Conservation (phyloP, 495 filamentous ascomycete genomes). For the Neurospora sp. region DNA sequence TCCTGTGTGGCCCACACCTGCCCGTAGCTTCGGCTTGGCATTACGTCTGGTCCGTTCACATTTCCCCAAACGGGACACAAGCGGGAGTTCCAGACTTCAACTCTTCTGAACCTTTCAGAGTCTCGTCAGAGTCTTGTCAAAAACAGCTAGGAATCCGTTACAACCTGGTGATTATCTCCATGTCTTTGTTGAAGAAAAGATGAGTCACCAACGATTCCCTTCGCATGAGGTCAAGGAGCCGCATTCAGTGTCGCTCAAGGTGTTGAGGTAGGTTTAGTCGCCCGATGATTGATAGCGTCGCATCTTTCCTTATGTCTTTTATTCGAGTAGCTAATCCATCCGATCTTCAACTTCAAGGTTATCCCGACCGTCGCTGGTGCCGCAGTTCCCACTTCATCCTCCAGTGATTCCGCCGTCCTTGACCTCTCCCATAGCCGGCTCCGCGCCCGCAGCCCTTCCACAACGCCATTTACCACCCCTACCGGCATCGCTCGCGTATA, state of each 20-base stretch:
- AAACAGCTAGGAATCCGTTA: not conserved
- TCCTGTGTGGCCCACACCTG: not conserved
- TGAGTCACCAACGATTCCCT: slow-evolving; percentile 42
- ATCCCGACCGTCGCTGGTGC: slow-evolving; percentile 43
- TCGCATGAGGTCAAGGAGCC: slow-evolving; percentile 62
- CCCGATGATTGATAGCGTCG: not conserved
- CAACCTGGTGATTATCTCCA: not conserved
- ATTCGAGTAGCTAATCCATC: slow-evolving; percentile 1
- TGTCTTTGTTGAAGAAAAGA: slow-evolving; percentile 2
- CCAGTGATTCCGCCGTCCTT: slow-evolving; percentile 19
- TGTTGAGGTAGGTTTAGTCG: slow-evolving; percentile 42
- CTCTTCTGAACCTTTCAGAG: not conserved
- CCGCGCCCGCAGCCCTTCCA: not conserved
- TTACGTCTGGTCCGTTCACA: too few relatives aligned
- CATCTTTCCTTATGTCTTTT: not conserved
- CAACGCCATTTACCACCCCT: slow-evolving; percentile 15
- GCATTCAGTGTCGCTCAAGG: slow-evolving; percentile 81
- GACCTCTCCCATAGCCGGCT: slow-evolving; percentile 4
- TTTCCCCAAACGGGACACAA: not conserved
- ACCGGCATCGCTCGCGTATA: slow-evolving; percentile 38
- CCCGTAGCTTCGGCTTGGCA: not conserved
- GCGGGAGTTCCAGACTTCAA: not conserved
- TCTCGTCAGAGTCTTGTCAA: not conserved
- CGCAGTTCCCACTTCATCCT: slow-evolving; percentile 35
- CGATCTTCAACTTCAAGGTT: slow-evolving; percentile 27